Evolutionary conservation across 345 rosid genomes (phyloP), one percentile per base, ranked within the genome.

Genomic region (Limnanthes douglasii): DNA sequence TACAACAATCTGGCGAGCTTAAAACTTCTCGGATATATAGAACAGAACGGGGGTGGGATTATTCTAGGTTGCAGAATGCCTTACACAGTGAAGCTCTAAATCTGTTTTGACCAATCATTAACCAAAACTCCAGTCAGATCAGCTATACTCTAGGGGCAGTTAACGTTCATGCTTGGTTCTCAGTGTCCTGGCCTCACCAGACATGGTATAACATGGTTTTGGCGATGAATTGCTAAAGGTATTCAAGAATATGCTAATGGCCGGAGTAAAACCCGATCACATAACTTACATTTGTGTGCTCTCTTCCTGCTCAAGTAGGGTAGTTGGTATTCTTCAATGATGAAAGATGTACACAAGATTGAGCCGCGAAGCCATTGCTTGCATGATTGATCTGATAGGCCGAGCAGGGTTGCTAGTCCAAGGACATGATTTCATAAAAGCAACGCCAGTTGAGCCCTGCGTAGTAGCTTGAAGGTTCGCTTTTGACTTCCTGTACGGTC

Each of bases 261-360:
- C 60, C 11, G 61, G 65, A 26, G 59, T 78, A 45, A 62, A 68
- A 64, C 95, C 97, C 15, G 95, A 86, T 54, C 95, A 78, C 31
- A 71, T 86, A 57, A 82, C 97, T 34, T 78, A 65, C 34, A 88
- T 86, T 8, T 93, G 97, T 12, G 73, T 86, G 32, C 79, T 86
- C 53, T 71, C 95, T 46, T 94, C 97, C 17, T 86, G 97, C 85
- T 82, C n/a, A 68, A 70, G 3, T 53, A 63, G 21, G 97, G 97
- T 5, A 53, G 51, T 19, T 49, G 18, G 29, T 82, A 82, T 43
- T 81, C 68, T 21, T 27, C 67, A 34, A 55, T 65, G 69, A 78
- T 86, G 95, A 47, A 43, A 35, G 55, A 50, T 18, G 44, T 32
- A 4, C 77, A 86, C 61, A 69, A 65, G 43, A 82, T 82, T 37